Percentiles rank a stretch among this genome's conserved stretches.
Conservation (phyloP, 139 green algal species). For the Micractinium sp. region DNA sequence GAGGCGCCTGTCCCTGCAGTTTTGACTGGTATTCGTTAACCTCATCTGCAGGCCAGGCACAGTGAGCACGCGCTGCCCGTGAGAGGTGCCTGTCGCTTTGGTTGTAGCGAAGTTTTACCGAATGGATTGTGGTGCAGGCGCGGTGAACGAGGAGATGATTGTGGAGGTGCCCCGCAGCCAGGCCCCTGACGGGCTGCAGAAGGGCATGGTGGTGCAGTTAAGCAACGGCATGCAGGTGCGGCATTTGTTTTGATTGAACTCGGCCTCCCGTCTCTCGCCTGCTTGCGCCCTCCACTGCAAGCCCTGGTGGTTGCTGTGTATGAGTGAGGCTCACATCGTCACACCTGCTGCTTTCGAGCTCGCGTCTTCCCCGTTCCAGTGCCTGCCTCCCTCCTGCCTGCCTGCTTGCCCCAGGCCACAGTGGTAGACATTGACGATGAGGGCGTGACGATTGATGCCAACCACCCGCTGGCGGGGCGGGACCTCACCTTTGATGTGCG, state of each 20-base stretch:
- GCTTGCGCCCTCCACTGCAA: too few species aligned
- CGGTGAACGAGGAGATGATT: slow-evolving; percentile 41
- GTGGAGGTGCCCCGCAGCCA: slow-evolving; percentile 47
- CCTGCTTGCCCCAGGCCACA: neutral
- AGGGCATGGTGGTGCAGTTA: slow-evolving; percentile 56
- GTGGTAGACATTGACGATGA: slow-evolving; percentile 18
- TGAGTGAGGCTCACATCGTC: too few species aligned
- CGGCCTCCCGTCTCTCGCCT: too few species aligned
- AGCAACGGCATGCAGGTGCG: slow-evolving; percentile 59
- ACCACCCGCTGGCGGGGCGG: slow-evolving; percentile 76
- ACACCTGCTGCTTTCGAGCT: too few species aligned
- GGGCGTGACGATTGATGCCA: slow-evolving; percentile 69
- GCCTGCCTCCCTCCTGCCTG: too few species aligned
- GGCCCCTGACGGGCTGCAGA: slow-evolving; percentile 59
- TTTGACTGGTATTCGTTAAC: neutral
- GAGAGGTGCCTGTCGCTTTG: too few species aligned
- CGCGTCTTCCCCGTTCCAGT: too few species aligned
- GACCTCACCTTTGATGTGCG: slow-evolving; percentile 78
- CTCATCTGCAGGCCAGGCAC: too few species aligned
- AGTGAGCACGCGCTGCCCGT: too few species aligned
- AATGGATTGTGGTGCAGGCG: neutral
- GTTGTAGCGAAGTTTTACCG: neutral
- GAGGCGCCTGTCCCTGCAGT: too few species aligned
- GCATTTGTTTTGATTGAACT: too few species aligned
- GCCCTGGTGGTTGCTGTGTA: neutral